These are phyloP conservation scores for Ophiostoma sp. DNA, from an alignment of 2,329 filamentous ascomycete genomes.

Conservation along the genomic window DNA sequence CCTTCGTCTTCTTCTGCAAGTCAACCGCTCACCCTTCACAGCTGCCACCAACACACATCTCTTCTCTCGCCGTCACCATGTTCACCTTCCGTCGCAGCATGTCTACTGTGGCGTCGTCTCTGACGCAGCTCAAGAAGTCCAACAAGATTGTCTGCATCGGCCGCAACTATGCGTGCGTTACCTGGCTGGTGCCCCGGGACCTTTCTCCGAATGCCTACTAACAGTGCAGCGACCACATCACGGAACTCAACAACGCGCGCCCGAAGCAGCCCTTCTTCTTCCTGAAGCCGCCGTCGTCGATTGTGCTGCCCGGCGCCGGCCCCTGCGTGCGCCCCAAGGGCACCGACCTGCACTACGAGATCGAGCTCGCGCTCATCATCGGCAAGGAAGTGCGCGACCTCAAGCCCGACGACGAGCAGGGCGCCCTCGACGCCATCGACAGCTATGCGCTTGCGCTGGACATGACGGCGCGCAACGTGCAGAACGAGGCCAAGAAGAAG, in stretches of 20 bases:
- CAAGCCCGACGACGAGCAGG: slow-evolving; percentile 63
- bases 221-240: slow-evolving; percentile 71
- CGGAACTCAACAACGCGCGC: slow-evolving; percentile 78
- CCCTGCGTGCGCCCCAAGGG: slow-evolving; percentile 73
- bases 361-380: slow-evolving; percentile 86
- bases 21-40: too few relatives aligned
- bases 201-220: not conserved
- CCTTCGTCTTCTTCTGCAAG: not conserved
- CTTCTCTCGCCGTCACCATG: slow-evolving; percentile 18
- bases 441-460: slow-evolving; percentile 89
- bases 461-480: slow-evolving; percentile 93
- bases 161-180: slow-evolving; percentile 81
- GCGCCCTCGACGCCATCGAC: slow-evolving; percentile 75
- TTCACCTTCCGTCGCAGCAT: slow-evolving; percentile 31
- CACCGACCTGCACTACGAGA: slow-evolving; percentile 85
- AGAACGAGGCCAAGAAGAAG: slow-evolving; percentile 96
- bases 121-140: slow-evolving; percentile 41
- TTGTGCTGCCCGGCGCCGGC: slow-evolving; percentile 71
- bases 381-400: slow-evolving; percentile 75
- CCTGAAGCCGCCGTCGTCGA: slow-evolving; percentile 84
- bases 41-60: not conserved
- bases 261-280: slow-evolving; percentile 99
- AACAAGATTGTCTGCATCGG: slow-evolving; percentile 78
- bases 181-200: not conserved
- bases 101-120: slow-evolving; percentile 35